These are phyloP conservation scores for Metarhizium album DNA, from an alignment of 2,329 filamentous ascomycete genomes.

Conservation along the genomic window DNA sequence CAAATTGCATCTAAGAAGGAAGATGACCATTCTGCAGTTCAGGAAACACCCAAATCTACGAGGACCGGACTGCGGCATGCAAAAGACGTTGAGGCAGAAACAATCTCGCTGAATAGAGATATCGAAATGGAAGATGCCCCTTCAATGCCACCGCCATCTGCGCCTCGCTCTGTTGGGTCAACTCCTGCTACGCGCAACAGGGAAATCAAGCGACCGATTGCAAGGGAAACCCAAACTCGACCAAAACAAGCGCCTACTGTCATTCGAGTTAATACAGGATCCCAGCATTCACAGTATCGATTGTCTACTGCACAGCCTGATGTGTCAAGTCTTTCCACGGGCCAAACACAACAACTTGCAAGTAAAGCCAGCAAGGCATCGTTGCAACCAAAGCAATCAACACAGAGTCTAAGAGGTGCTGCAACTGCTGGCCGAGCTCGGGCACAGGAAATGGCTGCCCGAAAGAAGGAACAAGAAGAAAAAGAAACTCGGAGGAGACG, in stretches of 20 bases:
- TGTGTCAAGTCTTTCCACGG: conserved; percentile 16
- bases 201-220: conserved; percentile 46
- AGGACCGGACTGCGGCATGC: conserved; percentile 43
- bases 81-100: conserved; percentile 25
- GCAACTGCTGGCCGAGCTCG: conserved; percentile 57
- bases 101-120: conserved; percentile 27
- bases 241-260: conserved; percentile 57
- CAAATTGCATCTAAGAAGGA: conserved; percentile 42
- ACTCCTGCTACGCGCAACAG: conserved; percentile 37
- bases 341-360: conserved; percentile 33
- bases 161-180: conserved; percentile 39
- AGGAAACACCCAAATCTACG: conserved; percentile 32
- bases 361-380: conserved; percentile 60
- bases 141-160: conserved; percentile 48
- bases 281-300: conserved; percentile 48
- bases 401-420: conserved; percentile 47
- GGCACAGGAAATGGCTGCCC: conserved; percentile 63
- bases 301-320: conserved; percentile 48
- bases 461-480: conserved; percentile 79
- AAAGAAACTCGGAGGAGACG: conserved; percentile 67
- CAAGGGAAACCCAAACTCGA: conserved; percentile 47
- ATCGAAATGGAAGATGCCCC: conserved; percentile 47
- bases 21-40: conserved; percentile 30
- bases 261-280: conserved; percentile 59
- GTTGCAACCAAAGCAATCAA: conserved; percentile 45